Percentiles rank a stretch among this genome's conserved stretches.
phyloP scores from a whole-genome alignment of 2,329 filamentous ascomycete genomes.

The Proliferodiscus dingleyae region DNA sequence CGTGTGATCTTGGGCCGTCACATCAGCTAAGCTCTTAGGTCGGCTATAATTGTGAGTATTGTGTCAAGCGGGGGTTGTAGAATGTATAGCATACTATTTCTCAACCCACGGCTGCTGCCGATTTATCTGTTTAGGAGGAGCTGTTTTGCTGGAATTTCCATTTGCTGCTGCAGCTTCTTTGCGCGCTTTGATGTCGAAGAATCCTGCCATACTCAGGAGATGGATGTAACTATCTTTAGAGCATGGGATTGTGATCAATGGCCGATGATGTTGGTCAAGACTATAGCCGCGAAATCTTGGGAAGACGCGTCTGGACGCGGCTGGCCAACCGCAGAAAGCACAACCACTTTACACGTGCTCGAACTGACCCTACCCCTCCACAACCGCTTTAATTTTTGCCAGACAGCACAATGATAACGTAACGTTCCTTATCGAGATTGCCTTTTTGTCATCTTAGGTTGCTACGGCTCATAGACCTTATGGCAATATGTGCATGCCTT shows the following conservation, averaged over 20 bases:
- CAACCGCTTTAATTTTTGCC: no score
- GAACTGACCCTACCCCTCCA: background rate
- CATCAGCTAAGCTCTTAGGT: slow-evolving; percentile 88
- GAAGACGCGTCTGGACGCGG: slow-evolving; percentile 7
- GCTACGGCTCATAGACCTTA: no score
- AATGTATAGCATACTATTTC: slow-evolving; percentile 72
- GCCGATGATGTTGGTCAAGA: background rate
- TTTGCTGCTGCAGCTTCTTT: slow-evolving; percentile 69
- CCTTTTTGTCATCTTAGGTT: no score
- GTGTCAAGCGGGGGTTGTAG: background rate
- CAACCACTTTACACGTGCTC: slow-evolving; percentile 16
- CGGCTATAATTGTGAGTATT: slow-evolving; percentile 55
- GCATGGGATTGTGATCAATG: background rate
- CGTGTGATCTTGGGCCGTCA: slow-evolving; percentile 96
- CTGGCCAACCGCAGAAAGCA: slow-evolving; percentile 5
- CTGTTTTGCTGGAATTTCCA: slow-evolving; percentile 59
- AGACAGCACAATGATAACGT: no score
- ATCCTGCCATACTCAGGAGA: slow-evolving; percentile 64
- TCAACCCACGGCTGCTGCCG: slow-evolving; percentile 92
- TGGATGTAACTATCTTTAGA: background rate
- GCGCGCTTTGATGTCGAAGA: slow-evolving; percentile 93
- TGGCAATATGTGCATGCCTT: no score
- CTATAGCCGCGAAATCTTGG: background rate
- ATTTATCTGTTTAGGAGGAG: slow-evolving; percentile 57
- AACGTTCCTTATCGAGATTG: no score